Conservation (phyloP, 1,139 yeast species). For the Saccharomyces pastorianus region DNA sequence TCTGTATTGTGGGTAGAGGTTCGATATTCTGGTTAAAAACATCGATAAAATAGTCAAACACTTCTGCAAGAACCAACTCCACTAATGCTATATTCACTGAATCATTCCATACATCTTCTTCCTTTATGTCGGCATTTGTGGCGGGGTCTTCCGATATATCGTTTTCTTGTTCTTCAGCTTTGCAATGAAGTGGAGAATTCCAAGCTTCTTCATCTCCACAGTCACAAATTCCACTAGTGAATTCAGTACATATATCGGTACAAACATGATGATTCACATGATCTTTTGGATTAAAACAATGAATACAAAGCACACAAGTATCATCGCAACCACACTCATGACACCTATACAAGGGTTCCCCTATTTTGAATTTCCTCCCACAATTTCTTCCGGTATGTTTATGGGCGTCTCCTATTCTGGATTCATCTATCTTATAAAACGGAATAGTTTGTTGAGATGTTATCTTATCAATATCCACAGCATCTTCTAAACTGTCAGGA, state of each 20-base stretch:
- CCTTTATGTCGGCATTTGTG: slow-evolving; percentile 10
- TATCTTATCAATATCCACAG: slow-evolving; percentile 10
- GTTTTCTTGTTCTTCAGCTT: slow-evolving; percentile 19
- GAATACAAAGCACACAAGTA: slow-evolving; percentile 64
- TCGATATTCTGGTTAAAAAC: slow-evolving; percentile 31
- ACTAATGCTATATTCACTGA: slow-evolving; percentile 12
- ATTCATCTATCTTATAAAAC: slow-evolving; percentile 19
- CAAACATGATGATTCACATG: slow-evolving; percentile 58
- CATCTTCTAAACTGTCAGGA: slow-evolving; percentile 17
- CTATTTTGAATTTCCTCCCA: slow-evolving; percentile 49
- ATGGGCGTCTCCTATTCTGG: slow-evolving; percentile 12
- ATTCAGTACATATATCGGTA: slow-evolving; percentile 43
- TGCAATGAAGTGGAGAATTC: slow-evolving; percentile 41
- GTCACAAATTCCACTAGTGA: slow-evolving; percentile 56
- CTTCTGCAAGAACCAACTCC: slow-evolving; percentile 22
- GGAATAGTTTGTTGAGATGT: slow-evolving; percentile 7
- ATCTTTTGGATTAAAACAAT: slow-evolving; percentile 61
- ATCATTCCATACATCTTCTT: slow-evolving; percentile 5
- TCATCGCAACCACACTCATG: slow-evolving; percentile 62
- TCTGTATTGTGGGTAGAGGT: slow-evolving; percentile 28
- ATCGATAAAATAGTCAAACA: slow-evolving; percentile 31
- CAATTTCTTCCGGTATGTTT: slow-evolving; percentile 49
- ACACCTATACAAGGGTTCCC: slow-evolving; percentile 64
- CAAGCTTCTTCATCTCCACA: slow-evolving; percentile 67
- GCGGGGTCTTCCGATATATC: slow-evolving; percentile 3